phyloP scores from a whole-genome alignment of 352 stramenopile genomes.

The Albugo candida region DNA sequence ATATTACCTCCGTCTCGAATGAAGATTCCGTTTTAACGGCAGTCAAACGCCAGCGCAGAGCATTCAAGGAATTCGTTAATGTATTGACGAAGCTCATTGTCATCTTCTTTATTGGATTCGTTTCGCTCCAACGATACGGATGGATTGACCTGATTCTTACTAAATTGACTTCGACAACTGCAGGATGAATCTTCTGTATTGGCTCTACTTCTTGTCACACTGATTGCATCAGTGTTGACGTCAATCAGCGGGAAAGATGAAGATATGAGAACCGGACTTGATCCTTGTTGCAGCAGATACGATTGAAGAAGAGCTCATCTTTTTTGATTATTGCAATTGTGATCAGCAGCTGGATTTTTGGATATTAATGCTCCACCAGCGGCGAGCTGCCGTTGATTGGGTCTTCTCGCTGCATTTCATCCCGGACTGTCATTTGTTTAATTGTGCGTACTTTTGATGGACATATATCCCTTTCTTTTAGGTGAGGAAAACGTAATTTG shows the following conservation, averaged over 20 bases:
- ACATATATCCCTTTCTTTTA: too few species aligned
- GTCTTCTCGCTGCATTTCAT: too few species aligned
- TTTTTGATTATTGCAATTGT: too few species aligned
- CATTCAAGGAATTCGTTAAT: constrained; percentile 68
- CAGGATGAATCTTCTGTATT: constrained; percentile 55
- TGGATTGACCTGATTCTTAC: too few species aligned
- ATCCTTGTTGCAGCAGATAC: constrained; percentile 17
- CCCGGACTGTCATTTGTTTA: too few species aligned
- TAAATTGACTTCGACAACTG: neutral
- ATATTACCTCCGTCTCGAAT: constrained; percentile 72
- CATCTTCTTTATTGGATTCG: neutral
- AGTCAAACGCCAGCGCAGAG: constrained; percentile 72
- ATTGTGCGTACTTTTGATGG: too few species aligned
- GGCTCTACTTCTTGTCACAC: constrained; percentile 54
- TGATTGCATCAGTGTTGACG: constrained; percentile 24
- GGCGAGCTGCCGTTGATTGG: constrained; percentile 44
- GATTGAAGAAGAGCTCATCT: constrained; percentile 49
- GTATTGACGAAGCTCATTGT: constrained; percentile 38
- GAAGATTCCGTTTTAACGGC: constrained; percentile 63
- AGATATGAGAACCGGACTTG: neutral
- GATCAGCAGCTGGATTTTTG: too few species aligned
- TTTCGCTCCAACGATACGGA: too few species aligned
- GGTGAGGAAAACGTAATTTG: too few species aligned
- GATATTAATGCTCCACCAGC: constrained; percentile 39
- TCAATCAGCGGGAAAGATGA: neutral